These are phyloP conservation scores for Citrus trifoliata DNA, from an alignment of 345 rosid species.

Conservation along the genomic window DNA sequence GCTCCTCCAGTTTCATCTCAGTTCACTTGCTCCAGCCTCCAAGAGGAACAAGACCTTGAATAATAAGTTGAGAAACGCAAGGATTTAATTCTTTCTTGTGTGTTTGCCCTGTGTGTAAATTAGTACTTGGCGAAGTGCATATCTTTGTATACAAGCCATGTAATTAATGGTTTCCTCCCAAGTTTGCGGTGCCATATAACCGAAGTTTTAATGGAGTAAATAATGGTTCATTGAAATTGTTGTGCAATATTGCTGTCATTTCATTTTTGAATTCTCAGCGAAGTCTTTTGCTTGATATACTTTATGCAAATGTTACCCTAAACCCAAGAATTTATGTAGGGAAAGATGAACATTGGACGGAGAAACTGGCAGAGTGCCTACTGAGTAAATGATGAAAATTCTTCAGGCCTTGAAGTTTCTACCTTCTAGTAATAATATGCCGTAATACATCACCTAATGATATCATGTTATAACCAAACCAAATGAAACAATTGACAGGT, in stretches of 20 bases:
- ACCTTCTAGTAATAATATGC: too few relatives aligned
- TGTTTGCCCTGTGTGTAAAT: neutral
- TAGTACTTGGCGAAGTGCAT: neutral
- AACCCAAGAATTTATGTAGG: too few relatives aligned
- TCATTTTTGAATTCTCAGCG: neutral
- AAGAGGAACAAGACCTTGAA: neutral
- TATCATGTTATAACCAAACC: too few relatives aligned
- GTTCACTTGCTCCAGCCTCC: neutral
- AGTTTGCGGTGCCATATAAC: neutral
- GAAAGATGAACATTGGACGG: too few relatives aligned
- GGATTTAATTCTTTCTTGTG: neutral
- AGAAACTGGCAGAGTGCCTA: too few relatives aligned
- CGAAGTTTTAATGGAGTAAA: neutral
- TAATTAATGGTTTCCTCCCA: neutral
- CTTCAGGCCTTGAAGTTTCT: too few relatives aligned
- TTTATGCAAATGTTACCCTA: too few relatives aligned
- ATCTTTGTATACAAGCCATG: neutral
- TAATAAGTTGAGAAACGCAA: neutral
- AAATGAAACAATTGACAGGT: too few relatives aligned
- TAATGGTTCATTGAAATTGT: neutral
- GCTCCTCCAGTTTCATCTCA: neutral
- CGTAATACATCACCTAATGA: too few relatives aligned
- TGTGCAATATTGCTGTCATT: neutral
- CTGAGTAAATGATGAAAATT: too few relatives aligned
- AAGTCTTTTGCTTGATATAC: too few relatives aligned